Evolutionary conservation across 2,329 filamentous ascomycete genomes (phyloP).

Genomic region (Dothiorella sarmentorum): DNA sequence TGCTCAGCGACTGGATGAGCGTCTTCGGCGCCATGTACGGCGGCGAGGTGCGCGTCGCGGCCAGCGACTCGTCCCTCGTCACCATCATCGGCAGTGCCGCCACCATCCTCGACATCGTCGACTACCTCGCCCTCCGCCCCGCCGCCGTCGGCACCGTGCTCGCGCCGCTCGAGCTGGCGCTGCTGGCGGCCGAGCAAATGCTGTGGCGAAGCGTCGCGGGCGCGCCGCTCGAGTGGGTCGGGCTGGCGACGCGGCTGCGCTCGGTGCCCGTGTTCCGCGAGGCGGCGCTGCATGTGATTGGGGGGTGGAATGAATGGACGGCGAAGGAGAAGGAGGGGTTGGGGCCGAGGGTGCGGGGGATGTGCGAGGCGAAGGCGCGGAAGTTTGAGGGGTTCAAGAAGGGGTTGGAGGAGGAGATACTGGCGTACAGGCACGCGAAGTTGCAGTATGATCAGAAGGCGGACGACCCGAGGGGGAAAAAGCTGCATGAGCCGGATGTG

Average conservation of each 20-base stretch:
- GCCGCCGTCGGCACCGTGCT: too few species aligned
- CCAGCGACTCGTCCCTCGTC: conserved; percentile 36
- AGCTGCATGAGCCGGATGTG: conserved; percentile 46
- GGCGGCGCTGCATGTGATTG: conserved; percentile 44
- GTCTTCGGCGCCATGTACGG: conserved; percentile 49
- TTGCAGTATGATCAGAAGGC: conserved; percentile 29
- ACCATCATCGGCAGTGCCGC: conserved; percentile 40
- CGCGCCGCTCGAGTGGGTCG: conserved; percentile 45
- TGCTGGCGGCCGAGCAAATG: conserved; percentile 46
- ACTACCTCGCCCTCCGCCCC: conserved; percentile 44
- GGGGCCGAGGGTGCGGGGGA: conserved; percentile 23
- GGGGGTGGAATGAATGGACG: conserved; percentile 35
- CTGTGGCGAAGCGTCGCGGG: conserved; percentile 45
- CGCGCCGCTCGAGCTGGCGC: conserved; percentile 46
- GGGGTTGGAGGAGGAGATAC: conserved; percentile 26
- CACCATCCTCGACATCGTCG: conserved; percentile 44
- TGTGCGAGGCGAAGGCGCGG: conserved; percentile 34
- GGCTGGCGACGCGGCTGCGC: conserved; percentile 44
- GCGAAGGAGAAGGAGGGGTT: conserved; percentile 24
- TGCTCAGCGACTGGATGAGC: conserved; percentile 39
- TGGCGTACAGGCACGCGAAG: conserved; percentile 28
- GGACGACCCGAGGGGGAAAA: conserved; percentile 38
- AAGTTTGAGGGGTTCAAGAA: conserved; percentile 20
- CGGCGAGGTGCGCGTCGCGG: conserved; percentile 39
- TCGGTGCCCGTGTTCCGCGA: conserved; percentile 46